Percentiles rank a stretch among this genome's conserved stretches.
Evolutionary conservation across 2,329 filamentous ascomycete species (phyloP).

Genomic region (Fusarium anguioides): DNA sequence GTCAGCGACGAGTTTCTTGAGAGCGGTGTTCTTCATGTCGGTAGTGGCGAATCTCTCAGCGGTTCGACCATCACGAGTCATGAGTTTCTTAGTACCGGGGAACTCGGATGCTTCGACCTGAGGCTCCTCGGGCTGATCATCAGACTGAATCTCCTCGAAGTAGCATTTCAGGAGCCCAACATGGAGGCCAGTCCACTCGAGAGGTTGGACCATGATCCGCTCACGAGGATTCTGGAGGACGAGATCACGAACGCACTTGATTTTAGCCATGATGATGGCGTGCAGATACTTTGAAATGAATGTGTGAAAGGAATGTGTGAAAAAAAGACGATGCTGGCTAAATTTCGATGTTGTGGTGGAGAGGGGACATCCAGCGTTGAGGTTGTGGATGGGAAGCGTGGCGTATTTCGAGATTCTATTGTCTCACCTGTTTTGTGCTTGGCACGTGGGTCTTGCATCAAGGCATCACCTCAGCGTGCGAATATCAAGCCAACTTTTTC

Average conservation of each 20-base stretch:
- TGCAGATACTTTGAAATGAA: neutral
- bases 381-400: neutral
- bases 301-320: neutral
- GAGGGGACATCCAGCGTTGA: neutral
- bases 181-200: slow-evolving; percentile 39
- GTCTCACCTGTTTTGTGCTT: slow-evolving; percentile 7
- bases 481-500: neutral
- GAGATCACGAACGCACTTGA: slow-evolving; percentile 29
- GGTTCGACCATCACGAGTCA: slow-evolving; percentile 21
- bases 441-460: slow-evolving; percentile 20
- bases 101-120: neutral
- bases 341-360: neutral
- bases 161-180: slow-evolving; percentile 30
- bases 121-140: neutral
- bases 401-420: neutral
- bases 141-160: slow-evolving; percentile 8
- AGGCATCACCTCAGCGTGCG: neutral
- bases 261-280: neutral
- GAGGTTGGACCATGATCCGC: slow-evolving; percentile 41
- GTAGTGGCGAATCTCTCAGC: slow-evolving; percentile 37
- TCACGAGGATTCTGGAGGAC: slow-evolving; percentile 41
- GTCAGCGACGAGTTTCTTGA: slow-evolving; percentile 36
- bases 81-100: slow-evolving; percentile 4
- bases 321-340: neutral
- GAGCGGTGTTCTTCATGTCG: slow-evolving; percentile 37